phyloP scores from a whole-genome alignment of 2,329 filamentous ascomycete species.

The Torrubiella hemipterigena region DNA sequence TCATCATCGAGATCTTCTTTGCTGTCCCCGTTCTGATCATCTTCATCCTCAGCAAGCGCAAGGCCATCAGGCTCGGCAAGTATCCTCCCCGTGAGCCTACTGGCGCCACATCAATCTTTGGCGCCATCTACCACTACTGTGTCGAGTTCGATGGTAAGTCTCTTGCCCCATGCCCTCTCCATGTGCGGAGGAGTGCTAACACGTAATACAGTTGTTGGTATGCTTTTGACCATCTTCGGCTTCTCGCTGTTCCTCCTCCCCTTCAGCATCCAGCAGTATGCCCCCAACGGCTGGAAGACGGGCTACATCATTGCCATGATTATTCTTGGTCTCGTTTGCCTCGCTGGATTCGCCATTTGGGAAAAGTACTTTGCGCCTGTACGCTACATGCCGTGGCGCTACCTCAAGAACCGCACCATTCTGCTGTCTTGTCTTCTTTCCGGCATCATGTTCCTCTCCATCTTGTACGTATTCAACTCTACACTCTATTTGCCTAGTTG shows the following conservation, averaged over 20 bases:
- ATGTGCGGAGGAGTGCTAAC: conserved; percentile 11
- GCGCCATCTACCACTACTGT: conserved; percentile 38
- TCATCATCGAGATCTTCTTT: conserved; percentile 45
- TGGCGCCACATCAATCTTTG: no score
- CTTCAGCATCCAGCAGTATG: conserved; percentile 25
- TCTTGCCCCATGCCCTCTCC: not conserved
- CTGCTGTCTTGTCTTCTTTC: conserved; percentile 30
- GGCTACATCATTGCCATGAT: conserved; percentile 33
- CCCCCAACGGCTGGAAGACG: conserved; percentile 25
- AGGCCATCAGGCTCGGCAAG: conserved; percentile 36
- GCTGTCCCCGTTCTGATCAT: conserved; percentile 21
- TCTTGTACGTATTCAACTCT: conserved; percentile 20
- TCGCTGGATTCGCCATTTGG: conserved; percentile 39
- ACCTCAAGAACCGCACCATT: conserved; percentile 37
- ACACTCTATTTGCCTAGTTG: not conserved
- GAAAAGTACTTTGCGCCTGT: conserved; percentile 44
- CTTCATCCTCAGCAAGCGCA: conserved; percentile 25
- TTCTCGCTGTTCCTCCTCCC: conserved; percentile 41
- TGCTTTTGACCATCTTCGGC: conserved; percentile 37
- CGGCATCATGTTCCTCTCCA: conserved; percentile 26
- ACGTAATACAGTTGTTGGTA: conserved; percentile 26
- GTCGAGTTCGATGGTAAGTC: conserved; percentile 46
- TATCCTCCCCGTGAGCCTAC: conserved; percentile 31
- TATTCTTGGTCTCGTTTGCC: conserved; percentile 35
- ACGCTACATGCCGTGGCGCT: conserved; percentile 42